Percentiles rank a stretch among this genome's conserved stretches.
phyloP scores from a whole-genome alignment of 2,329 filamentous ascomycete genomes.

The Helminthosporium solani region DNA sequence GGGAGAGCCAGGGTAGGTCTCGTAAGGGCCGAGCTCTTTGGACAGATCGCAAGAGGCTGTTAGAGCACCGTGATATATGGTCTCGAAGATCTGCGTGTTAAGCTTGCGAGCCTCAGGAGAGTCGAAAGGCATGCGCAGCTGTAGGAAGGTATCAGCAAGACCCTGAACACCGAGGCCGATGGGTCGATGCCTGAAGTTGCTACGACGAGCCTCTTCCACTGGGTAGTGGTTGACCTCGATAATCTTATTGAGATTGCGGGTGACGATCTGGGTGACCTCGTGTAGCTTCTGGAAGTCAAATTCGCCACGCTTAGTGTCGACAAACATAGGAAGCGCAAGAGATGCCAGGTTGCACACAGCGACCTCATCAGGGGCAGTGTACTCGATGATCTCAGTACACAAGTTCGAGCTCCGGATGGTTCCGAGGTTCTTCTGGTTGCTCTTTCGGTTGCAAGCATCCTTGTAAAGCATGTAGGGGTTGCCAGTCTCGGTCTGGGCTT shows the following conservation, averaged over 20 bases:
- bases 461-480: conserved; percentile 99
- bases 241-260: conserved; percentile 95
- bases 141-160: conserved; percentile 96
- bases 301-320: conserved; percentile 78
- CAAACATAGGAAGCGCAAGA: conserved; percentile 84
- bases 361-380: conserved; percentile 95
- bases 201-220: conserved; percentile 88
- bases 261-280: conserved; percentile 87
- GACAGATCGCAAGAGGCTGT: conserved; percentile 87
- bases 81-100: conserved; percentile 99
- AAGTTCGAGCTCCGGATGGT: conserved; percentile 98
- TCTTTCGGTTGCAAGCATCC: conserved; percentile 97
- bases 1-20: conserved; percentile 88
- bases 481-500: conserved; percentile 97
- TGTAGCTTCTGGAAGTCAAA: conserved; percentile 98
- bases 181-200: conserved; percentile 95
- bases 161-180: conserved; percentile 97
- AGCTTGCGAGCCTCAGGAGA: conserved; percentile 90
- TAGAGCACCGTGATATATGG: conserved; percentile 94
- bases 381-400: conserved; percentile 98
- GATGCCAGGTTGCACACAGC: conserved; percentile 98
- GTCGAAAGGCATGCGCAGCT: conserved; percentile 94
- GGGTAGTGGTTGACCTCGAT: conserved; percentile 99
- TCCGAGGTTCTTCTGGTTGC: conserved; percentile 99
- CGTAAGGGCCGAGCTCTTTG: conserved; percentile 79